Conservation (phyloP, 2,329 filamentous ascomycete genomes). For the Epichloe typhina region DNA sequence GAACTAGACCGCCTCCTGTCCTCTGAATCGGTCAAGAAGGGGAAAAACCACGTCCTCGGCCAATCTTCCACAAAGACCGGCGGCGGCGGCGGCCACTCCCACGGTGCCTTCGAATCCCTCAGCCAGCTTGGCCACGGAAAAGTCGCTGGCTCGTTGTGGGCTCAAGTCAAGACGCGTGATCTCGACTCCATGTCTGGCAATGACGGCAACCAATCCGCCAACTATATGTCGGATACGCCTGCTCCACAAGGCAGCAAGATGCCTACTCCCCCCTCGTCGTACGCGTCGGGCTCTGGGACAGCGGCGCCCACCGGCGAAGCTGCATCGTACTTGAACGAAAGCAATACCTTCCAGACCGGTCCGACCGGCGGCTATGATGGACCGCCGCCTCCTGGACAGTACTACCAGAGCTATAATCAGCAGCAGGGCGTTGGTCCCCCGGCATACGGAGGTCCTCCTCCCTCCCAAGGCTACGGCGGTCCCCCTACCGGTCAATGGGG, state of each 20-base stretch:
- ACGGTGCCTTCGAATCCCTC: slow-evolving; percentile 31
- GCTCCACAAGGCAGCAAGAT: slow-evolving; percentile 19
- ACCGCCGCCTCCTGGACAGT: slow-evolving; percentile 19
- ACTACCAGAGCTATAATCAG: slow-evolving; percentile 21
- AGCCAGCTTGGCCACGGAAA: slow-evolving; percentile 40
- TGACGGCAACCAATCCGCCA: slow-evolving; percentile 25
- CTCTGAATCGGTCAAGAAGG: slow-evolving; percentile 69
- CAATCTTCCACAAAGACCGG: slow-evolving; percentile 18
- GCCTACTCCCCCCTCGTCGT: slow-evolving; percentile 18
- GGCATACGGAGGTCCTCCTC: slow-evolving; percentile 10
- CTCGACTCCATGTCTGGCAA: slow-evolving; percentile 39
- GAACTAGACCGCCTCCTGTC: slow-evolving; percentile 64
- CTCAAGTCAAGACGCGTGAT: slow-evolving; percentile 46
- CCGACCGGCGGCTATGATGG: slow-evolving; percentile 16
- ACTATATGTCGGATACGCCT: slow-evolving; percentile 27
- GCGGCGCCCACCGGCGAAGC: slow-evolving; percentile 21
- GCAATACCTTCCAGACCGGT: slow-evolving; percentile 10
- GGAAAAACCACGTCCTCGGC: slow-evolving; percentile 60
- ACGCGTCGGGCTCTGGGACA: slow-evolving; percentile 14
- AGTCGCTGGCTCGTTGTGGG: slow-evolving; percentile 46
- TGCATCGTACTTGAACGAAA: slow-evolving; percentile 15
- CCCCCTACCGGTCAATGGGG: slow-evolving; percentile 11
- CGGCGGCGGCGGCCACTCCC: slow-evolving; percentile 21
- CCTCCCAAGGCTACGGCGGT: slow-evolving; percentile 10
- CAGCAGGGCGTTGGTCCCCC: slow-evolving; percentile 4